Conservation (phyloP, 495 filamentous ascomycete species). For the Echria macrotheca region DNA sequence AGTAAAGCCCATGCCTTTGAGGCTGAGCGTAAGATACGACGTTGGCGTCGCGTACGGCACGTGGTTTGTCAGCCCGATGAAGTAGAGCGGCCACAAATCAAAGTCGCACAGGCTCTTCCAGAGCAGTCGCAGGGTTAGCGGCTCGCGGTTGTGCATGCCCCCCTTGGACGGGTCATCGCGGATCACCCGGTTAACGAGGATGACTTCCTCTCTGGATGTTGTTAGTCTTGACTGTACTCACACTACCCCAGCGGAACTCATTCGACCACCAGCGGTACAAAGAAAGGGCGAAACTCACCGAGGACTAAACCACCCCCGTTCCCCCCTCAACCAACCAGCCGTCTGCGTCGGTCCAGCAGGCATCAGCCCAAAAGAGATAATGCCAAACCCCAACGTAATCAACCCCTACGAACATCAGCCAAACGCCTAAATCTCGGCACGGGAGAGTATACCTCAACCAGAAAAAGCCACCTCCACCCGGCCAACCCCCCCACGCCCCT, state of each 20-base stretch:
- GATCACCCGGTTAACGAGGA: conserved; percentile 47
- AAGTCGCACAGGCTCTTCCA: conserved; percentile 59
- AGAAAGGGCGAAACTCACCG: conserved; percentile 19
- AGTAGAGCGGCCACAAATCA: conserved; percentile 67
- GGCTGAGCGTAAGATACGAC: conserved; percentile 58
- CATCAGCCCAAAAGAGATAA: conserved; percentile 49
- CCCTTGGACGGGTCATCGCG: conserved; percentile 53
- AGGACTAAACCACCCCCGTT: conserved; percentile 44
- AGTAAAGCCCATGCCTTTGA: conserved; percentile 56
- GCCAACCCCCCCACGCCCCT: conserved; percentile 44
- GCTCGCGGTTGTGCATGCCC: conserved; percentile 25
- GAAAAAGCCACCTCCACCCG: conserved; percentile 59
- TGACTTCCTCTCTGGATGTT: conserved; percentile 38
- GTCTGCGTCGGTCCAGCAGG: conserved; percentile 49
- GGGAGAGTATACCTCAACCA: conserved; percentile 25
- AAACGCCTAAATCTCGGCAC: not conserved
- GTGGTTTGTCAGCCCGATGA: conserved; percentile 54
- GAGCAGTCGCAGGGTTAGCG: conserved; percentile 51
- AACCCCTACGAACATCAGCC: conserved; percentile 22
- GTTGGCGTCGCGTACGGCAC: conserved; percentile 52
- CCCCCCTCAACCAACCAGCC: conserved; percentile 40
- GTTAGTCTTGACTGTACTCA: no score
- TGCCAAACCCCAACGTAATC: conserved; percentile 45
- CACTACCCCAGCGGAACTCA: not conserved
- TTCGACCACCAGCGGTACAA: no score